Conservation (phyloP, 2,329 filamentous ascomycete genomes). For the Stagonosporopsis vannaccii region DNA sequence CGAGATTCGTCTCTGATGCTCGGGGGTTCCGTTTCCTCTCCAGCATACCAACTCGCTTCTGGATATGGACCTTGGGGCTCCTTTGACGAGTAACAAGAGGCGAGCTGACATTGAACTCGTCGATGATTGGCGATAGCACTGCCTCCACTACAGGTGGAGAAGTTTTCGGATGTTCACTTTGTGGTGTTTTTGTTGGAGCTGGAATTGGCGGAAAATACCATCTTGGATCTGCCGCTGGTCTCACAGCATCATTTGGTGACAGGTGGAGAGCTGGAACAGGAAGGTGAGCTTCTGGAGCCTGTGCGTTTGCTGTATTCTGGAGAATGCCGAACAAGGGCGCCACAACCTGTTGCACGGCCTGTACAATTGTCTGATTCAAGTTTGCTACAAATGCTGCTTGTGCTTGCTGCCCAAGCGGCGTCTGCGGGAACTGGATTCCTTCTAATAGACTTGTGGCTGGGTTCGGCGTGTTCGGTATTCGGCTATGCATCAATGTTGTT, state of each 20-base stretch:
- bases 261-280: slow-evolving; percentile 13
- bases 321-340: slow-evolving; percentile 30
- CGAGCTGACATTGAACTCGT: background rate
- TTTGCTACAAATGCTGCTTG: slow-evolving; percentile 36
- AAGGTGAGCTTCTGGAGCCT: slow-evolving; percentile 6
- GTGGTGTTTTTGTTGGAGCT: background rate
- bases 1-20: background rate
- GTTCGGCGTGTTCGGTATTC: slow-evolving; percentile 24
- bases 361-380: slow-evolving; percentile 32
- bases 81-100: slow-evolving; percentile 14
- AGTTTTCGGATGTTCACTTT: background rate
- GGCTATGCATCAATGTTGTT: slow-evolving; percentile 3
- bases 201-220: slow-evolving; percentile 35
- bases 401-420: slow-evolving; percentile 38
- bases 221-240: slow-evolving; percentile 37
- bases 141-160: background rate
- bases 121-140: background rate
- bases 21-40: background rate
- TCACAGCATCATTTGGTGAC: slow-evolving; percentile 19
- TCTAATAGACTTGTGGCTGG: slow-evolving; percentile 31
- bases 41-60: background rate
- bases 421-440: slow-evolving; percentile 34
- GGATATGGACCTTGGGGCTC: slow-evolving; percentile 25
- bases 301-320: slow-evolving; percentile 14
- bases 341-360: slow-evolving; percentile 37